Evolutionary conservation across 257 asterid genomes (phyloP).

Genomic region (Solanum pimpinellifolium): DNA sequence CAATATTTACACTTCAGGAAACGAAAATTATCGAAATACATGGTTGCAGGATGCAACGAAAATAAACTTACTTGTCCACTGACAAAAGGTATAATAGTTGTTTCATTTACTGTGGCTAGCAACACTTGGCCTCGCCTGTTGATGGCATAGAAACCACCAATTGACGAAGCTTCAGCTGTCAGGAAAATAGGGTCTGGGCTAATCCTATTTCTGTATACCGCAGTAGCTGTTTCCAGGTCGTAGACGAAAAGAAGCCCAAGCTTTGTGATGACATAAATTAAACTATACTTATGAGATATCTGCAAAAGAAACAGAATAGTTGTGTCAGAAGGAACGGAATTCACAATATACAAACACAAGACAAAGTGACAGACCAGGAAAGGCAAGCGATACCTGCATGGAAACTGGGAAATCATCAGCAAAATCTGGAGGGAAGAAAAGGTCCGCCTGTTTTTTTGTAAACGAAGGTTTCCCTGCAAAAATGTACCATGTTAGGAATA

Average conservation of each 20-base stretch:
- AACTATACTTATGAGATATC: slow-evolving; percentile 73
- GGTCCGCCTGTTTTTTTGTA: slow-evolving; percentile 93
- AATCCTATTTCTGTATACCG: slow-evolving; percentile 94
- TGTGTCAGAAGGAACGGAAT: not conserved
- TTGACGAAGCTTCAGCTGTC: slow-evolving; percentile 87
- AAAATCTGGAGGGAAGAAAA: slow-evolving; percentile 97
- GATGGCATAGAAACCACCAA: slow-evolving; percentile 94
- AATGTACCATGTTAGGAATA: not conserved
- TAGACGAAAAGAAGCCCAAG: slow-evolving; percentile 64
- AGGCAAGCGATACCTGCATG: slow-evolving; percentile 66
- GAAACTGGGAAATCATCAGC: slow-evolving; percentile 97
- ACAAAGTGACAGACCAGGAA: not conserved
- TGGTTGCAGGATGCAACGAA: not conserved
- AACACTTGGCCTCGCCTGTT: slow-evolving; percentile 97
- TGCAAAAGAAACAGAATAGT: slow-evolving; percentile 28
- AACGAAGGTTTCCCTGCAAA: slow-evolving; percentile 84
- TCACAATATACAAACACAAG: not conserved
- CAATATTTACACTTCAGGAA: not conserved
- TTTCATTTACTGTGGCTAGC: slow-evolving; percentile 91
- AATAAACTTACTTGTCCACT: slow-evolving; percentile 75
- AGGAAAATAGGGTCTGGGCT: slow-evolving; percentile 97
- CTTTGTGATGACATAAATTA: slow-evolving; percentile 55
- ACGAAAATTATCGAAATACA: not conserved
- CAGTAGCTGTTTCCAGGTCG: slow-evolving; percentile 76
- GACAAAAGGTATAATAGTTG: slow-evolving; percentile 83